These are phyloP conservation scores for Prunella vulgaris DNA, from an alignment of 257 asterid species.

Conservation along the genomic window DNA sequence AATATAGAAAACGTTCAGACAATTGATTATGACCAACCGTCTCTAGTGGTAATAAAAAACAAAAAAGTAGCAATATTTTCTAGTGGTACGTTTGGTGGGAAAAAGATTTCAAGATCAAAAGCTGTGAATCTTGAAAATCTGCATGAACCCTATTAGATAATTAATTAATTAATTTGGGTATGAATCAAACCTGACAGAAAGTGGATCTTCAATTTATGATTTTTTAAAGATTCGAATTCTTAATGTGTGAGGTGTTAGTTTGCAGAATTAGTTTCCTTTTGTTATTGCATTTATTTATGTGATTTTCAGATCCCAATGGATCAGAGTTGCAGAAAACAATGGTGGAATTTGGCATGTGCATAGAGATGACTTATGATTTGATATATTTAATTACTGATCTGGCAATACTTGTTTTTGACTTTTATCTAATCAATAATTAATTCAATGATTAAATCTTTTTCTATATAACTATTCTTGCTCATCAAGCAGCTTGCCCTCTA, in stretches of 20 bases:
- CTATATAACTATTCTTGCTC: conserved; percentile 10
- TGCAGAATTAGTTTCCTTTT: background rate
- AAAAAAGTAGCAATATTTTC: background rate
- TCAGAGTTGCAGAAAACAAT: conserved; percentile 24
- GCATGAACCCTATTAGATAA: background rate
- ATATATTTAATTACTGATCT: conserved; percentile 25
- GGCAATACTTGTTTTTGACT: conserved; percentile 30
- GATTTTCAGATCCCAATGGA: conserved; percentile 42
- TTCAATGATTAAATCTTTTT: background rate
- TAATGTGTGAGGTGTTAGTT: conserved; percentile 18
- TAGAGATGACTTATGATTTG: conserved; percentile 25
- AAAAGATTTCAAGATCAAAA: background rate
- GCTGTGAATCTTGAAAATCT: conserved; percentile 28
- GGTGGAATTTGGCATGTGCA: conserved; percentile 34
- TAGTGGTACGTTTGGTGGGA: too few relatives aligned
- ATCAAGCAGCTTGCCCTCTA: conserved; percentile 23
- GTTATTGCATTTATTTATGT: background rate
- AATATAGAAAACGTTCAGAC: too few relatives aligned
- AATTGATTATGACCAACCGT: too few relatives aligned
- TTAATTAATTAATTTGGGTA: conserved; percentile 2
- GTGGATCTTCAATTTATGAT: conserved; percentile 20
- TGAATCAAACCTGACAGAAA: conserved; percentile 25
- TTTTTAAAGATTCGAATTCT: conserved; percentile 1
- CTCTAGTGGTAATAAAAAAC: background rate
- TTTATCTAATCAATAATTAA: conserved; percentile 6